These are phyloP conservation scores for Termitomyces sp. DNA, from an alignment of 768 basidiomycete genomes.

Conservation along the genomic window DNA sequence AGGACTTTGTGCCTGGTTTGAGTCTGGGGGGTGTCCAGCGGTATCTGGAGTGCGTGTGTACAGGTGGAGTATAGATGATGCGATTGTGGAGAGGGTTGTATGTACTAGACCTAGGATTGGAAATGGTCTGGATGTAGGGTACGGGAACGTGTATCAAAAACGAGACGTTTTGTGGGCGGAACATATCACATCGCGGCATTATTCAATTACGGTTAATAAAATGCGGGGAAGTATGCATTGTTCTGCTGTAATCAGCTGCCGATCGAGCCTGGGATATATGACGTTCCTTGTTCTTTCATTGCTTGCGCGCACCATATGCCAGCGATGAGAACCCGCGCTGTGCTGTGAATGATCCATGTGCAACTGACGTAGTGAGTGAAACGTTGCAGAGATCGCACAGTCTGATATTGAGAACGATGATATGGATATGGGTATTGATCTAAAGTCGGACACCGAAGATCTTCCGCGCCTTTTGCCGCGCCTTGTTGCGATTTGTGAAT, in stretches of 20 bases:
- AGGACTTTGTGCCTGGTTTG: neutral
- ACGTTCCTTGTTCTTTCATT: neutral
- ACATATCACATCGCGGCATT: neutral
- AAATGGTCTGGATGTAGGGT: neutral
- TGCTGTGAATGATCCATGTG: neutral
- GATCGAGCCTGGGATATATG: neutral
- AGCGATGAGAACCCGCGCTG: neutral
- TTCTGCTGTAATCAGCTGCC: neutral
- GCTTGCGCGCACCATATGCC: neutral
- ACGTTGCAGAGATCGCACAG: neutral
- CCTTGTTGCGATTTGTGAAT: neutral
- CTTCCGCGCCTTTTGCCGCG: neutral
- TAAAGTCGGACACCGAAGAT: neutral
- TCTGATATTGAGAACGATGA: neutral
- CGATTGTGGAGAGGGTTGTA: neutral
- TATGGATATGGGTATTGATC: neutral
- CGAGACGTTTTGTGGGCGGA: neutral
- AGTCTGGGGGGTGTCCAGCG: neutral
- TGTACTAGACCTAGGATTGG: neutral
- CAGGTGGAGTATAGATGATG: neutral
- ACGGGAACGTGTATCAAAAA: neutral
- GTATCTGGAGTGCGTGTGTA: neutral
- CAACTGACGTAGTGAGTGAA: neutral
- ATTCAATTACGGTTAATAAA: neutral
- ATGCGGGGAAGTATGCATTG: neutral